Conservation (phyloP, 176 grass and related monocot genomes). For the Triticum aestivum region IWGSC_CS_RefSeq_v2.1 NC_057800.1:432130337-432130836, state of each 20-base stretch:
- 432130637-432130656: slow-evolving; percentile 18
- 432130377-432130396: slow-evolving; percentile 92
- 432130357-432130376: slow-evolving; percentile 99
- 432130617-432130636: not conserved
- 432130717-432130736: slow-evolving; percentile 10
- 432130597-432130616: slow-evolving; percentile 11
- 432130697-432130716: slow-evolving; percentile 28
- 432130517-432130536: slow-evolving; percentile 2
- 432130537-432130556: not conserved
- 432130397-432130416: slow-evolving; percentile 84
- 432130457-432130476: slow-evolving; percentile 76
- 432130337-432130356: slow-evolving; percentile 96
- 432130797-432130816: not conserved
- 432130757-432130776: not conserved
- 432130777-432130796: too few relatives aligned
- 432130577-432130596: not conserved
- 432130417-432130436: slow-evolving; percentile 98
- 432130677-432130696: not conserved
- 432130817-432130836: not conserved
- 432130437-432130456: slow-evolving; percentile 80
- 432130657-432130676: not conserved
- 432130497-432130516: slow-evolving; percentile 29
- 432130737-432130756: slow-evolving; percentile 10
- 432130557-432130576: slow-evolving; percentile 13
- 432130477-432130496: slow-evolving; percentile 75